Evolutionary conservation across 2,329 filamentous ascomycete genomes (phyloP).

Genomic region (Fusarium liriodendri): DNA sequence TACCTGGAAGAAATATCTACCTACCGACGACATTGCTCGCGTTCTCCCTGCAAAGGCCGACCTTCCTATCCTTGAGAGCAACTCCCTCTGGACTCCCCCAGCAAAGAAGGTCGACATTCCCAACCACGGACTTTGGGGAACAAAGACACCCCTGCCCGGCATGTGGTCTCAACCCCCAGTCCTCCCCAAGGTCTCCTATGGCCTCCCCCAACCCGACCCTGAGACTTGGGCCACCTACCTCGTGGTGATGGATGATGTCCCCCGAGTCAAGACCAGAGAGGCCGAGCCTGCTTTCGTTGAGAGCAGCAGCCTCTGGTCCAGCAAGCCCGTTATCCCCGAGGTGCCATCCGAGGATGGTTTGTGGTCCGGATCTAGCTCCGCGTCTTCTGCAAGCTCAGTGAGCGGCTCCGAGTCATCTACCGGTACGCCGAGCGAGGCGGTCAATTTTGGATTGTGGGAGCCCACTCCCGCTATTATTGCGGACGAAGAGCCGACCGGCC

Average conservation of each 20-base stretch:
- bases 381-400: slow-evolving; percentile 12
- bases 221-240: slow-evolving; percentile 42
- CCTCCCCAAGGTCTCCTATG: slow-evolving; percentile 31
- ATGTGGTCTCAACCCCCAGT: slow-evolving; percentile 39
- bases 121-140: slow-evolving; percentile 40
- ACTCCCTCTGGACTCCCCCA: slow-evolving; percentile 49
- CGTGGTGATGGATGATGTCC: slow-evolving; percentile 31
- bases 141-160: slow-evolving; percentile 30
- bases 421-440: slow-evolving; percentile 10
- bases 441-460: slow-evolving; percentile 41
- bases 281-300: slow-evolving; percentile 32
- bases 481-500: slow-evolving; percentile 35
- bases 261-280: slow-evolving; percentile 41
- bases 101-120: slow-evolving; percentile 29
- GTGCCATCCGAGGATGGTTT: slow-evolving; percentile 28
- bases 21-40: slow-evolving; percentile 42
- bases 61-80: slow-evolving; percentile 50
- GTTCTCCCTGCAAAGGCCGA: slow-evolving; percentile 44
- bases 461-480: slow-evolving; percentile 16
- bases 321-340: slow-evolving; percentile 25
- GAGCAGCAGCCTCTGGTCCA: slow-evolving; percentile 40
- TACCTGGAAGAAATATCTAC: slow-evolving; percentile 52
- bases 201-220: slow-evolving; percentile 48
- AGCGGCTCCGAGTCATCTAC: slow-evolving; percentile 20
- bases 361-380: slow-evolving; percentile 36